Base-by-base conservation (phyloP, 2,329 filamentous ascomycete species). In the Helotiales sp. region DNA sequence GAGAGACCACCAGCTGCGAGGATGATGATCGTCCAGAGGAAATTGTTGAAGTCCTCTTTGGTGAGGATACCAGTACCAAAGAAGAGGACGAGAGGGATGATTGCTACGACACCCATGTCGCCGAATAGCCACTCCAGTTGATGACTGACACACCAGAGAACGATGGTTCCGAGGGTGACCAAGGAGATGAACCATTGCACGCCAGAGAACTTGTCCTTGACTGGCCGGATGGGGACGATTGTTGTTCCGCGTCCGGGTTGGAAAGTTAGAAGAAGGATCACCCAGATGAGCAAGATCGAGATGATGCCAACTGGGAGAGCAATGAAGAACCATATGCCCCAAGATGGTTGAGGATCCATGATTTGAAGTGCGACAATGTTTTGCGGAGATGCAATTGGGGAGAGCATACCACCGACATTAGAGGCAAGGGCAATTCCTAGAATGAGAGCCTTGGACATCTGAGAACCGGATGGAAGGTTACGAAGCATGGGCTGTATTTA, bases 1-100 rank as follows among this genome's bases (percentile, higher is more conserved):
- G 93, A 93, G 37, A 99, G 82, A 7, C 96, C 96, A 55, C 96
- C 96, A 0, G 96, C 95, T 0, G 96, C 96, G 22, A 99, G 89
- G 75, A 99, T 98, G 80, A 99, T 97, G 80, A 99, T 99, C 22
- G 96, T 99, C 96, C 96, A 99, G 45, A 97, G 91, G 80, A 99
- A 99, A 80, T 99, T 99, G 84, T 99, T 99, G 78, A 99, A 99
- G 81, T 99, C 96, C 80, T 98, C 96, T 81, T 98, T 99, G 58
- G 94, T 98, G 34, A 99, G 84, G 72, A 98, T 95, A 11, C 96
- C 96, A 1, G 93, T 94, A 63, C 96, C 96, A 75, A 99, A 99
- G 85, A 99, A 99, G 49, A 97, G 84, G 2, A 97, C 91, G 61
- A 99, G 91, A 6, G 96, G 96, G 68, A 99, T 93, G 77, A 99